Base-by-base conservation (phyloP, 495 filamentous ascomycete species). In the Bacidia gigantensis region DNA sequence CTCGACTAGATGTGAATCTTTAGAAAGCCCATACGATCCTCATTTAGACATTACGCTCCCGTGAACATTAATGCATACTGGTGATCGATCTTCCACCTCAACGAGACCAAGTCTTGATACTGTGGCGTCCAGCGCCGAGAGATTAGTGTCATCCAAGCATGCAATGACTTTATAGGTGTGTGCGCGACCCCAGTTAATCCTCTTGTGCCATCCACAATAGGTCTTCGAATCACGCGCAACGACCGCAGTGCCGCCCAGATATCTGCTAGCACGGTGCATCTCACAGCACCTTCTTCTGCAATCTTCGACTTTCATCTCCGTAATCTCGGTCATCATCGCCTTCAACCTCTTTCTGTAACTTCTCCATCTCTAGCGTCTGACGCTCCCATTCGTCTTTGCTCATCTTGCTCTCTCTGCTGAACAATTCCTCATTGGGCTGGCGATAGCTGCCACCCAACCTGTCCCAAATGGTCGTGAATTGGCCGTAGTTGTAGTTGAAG, bases 401-500 rank as follows among this genome's bases (percentile, higher is more conserved):
- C 84, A 92, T 89, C 77, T 94, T 95, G 53, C 77, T 80, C 67
- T 95, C 87, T 58, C 83, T 82, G 53, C 80, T 69, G 74, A 96
- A 96, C 53, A 95, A 73, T 61, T 87, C 87, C 53, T 80, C 77
- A 56, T 94, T 94, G 10, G 90, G 90, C 69, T 82, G 77, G 53
- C 89, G 75, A 71, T 95, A 97, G 67, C 83, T 92, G 46, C 84
- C 84, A 54, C 87, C 86, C 29, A 97, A 62, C 46, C 92, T 80
- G 62, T 97, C 90, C 89, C 89, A 97, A 26, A 95, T 69, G 3
- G 92, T 97, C 2, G 86, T 94, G 71, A 88, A 97, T 65, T 97
- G 90, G 53, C 92, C 90, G 58, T 95, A 97, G 71, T 95, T 97
- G 77, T 88, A 95, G 71, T 93, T 94, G 79, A 97, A 97, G 67